These are phyloP conservation scores for Chaetoscypha palmicola DNA, from an alignment of 2,329 filamentous ascomycete species.

Conservation along the genomic window DNA sequence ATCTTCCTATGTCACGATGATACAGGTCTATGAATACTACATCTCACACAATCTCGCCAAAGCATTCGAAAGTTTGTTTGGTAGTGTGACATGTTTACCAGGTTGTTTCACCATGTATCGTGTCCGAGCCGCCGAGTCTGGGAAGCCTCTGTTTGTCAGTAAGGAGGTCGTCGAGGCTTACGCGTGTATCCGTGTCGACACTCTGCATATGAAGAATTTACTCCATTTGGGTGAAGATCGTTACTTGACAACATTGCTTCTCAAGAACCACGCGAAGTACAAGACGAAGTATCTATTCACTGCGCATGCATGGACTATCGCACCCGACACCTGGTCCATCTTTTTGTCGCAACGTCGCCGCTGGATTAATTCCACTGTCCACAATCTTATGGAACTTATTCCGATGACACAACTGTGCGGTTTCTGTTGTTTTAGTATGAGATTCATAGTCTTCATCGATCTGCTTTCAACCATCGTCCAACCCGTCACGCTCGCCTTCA, in stretches of 20 bases:
- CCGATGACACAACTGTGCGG: conserved; percentile 90
- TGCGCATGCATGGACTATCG: conserved; percentile 94
- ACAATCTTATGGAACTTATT: conserved; percentile 94
- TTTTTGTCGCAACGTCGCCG: conserved; percentile 97
- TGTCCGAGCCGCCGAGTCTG: conserved; percentile 86
- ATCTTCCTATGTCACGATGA: conserved; percentile 93
- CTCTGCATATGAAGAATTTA: conserved; percentile 97
- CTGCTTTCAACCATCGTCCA: conserved; percentile 86
- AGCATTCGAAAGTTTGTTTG: conserved; percentile 95
- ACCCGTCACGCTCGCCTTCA: conserved; percentile 84
- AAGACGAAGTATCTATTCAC: conserved; percentile 96
- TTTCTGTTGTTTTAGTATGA: conserved; percentile 99
- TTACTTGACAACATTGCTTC: conserved; percentile 86
- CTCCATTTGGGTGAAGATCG: conserved; percentile 96
- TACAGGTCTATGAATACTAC: conserved; percentile 99
- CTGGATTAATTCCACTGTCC: conserved; percentile 99
- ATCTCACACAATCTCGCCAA: conserved; percentile 97
- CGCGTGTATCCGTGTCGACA: conserved; percentile 90
- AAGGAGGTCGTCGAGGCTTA: conserved; percentile 85
- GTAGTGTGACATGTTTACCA: conserved; percentile 92
- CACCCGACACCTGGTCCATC: conserved; percentile 86
- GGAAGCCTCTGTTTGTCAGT: conserved; percentile 94
- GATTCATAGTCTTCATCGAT: conserved; percentile 94
- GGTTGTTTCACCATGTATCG: conserved; percentile 99
- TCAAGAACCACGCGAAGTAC: conserved; percentile 88